A percentile compares a stretch with the other conserved stretches of the same genome.
These are phyloP conservation scores for Leucocoprinus sp. DNA, from an alignment of 768 basidiomycete genomes.

Conservation along the genomic window DNA sequence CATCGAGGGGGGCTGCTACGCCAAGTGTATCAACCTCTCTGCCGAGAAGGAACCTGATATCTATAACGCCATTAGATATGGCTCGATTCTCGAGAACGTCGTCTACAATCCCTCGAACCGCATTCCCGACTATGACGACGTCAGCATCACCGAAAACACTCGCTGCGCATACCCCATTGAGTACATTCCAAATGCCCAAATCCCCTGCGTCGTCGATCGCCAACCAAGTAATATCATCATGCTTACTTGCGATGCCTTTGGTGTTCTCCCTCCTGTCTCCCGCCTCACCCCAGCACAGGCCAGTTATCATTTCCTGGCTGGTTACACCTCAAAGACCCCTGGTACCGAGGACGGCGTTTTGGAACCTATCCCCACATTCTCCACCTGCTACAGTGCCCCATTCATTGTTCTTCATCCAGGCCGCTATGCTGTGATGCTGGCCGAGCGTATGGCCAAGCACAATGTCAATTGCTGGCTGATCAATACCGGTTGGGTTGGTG, in stretches of 20 bases:
- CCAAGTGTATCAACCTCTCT: conserved; percentile 95
- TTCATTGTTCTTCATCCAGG: conserved; percentile 97
- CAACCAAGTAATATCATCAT: conserved; percentile 95
- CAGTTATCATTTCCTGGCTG: conserved; percentile 95
- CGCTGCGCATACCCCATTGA: conserved; percentile 99
- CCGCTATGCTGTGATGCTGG: conserved; percentile 95
- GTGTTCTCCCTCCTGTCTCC: conserved; percentile 94
- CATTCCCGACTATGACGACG: conserved; percentile 89
- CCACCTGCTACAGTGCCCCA: conserved; percentile 98
- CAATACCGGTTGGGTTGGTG: conserved; percentile 97
- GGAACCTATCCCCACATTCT: conserved; percentile 98
- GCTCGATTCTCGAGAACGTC: conserved; percentile 97
- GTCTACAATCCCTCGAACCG: conserved; percentile 86
- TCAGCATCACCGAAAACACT: conserved; percentile 97
- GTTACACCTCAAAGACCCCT: conserved; percentile 99
- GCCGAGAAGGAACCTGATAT: conserved; percentile 98
- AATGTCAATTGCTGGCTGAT: conserved; percentile 95
- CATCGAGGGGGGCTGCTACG: conserved; percentile 99
- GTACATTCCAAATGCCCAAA: conserved; percentile 89
- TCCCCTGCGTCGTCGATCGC: conserved; percentile 79
- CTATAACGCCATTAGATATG: conserved; percentile 89
- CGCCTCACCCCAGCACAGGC: conserved; percentile 92
- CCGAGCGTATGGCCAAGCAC: conserved; percentile 84
- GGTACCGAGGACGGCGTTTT: conserved; percentile 97
- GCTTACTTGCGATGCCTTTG: conserved; percentile 97